Percentiles rank a stretch among this genome's conserved stretches.
Conservation (phyloP, 805 yeast genomes). For the Sungouiozyma intestinalis region DNA sequence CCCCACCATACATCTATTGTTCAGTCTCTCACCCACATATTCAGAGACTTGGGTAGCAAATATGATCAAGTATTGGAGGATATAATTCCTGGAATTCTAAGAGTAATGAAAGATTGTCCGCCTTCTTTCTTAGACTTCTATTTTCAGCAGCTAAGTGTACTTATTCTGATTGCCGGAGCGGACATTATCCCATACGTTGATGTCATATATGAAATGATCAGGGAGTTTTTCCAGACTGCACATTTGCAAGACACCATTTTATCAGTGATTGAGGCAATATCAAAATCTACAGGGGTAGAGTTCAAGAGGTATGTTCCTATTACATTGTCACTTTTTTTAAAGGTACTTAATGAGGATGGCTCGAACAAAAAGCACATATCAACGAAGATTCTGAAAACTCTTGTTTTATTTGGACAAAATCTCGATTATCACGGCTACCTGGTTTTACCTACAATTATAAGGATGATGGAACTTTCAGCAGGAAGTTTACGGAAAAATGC, state of each 20-base stretch:
- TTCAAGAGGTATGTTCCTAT: conserved; percentile 76
- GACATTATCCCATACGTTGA: conserved; percentile 78
- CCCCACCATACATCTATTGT: conserved; percentile 84
- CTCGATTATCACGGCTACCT: conserved; percentile 83
- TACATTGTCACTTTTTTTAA: conserved; percentile 63
- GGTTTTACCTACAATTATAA: conserved; percentile 76
- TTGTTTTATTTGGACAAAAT: conserved; percentile 78
- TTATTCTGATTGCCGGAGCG: conserved; percentile 75
- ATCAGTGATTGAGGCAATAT: conserved; percentile 69
- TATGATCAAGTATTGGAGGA: conserved; percentile 85
- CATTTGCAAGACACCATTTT: conserved; percentile 71
- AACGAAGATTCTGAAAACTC: conserved; percentile 64
- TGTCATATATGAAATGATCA: conserved; percentile 63
- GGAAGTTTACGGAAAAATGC: conserved; percentile 56
- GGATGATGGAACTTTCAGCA: conserved; percentile 64
- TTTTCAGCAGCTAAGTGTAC: conserved; percentile 75
- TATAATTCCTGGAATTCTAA: conserved; percentile 77
- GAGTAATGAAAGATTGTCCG: conserved; percentile 75
- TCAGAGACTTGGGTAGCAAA: conserved; percentile 76
- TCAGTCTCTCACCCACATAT: conserved; percentile 88
- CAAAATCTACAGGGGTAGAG: conserved; percentile 83
- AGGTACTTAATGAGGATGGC: conserved; percentile 64
- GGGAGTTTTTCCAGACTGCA: conserved; percentile 56
- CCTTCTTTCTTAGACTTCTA: conserved; percentile 74
- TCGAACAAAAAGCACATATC: conserved; percentile 52